phyloP scores from a whole-genome alignment of 2,329 filamentous ascomycete genomes.

The Clonostachys rosea region DNA sequence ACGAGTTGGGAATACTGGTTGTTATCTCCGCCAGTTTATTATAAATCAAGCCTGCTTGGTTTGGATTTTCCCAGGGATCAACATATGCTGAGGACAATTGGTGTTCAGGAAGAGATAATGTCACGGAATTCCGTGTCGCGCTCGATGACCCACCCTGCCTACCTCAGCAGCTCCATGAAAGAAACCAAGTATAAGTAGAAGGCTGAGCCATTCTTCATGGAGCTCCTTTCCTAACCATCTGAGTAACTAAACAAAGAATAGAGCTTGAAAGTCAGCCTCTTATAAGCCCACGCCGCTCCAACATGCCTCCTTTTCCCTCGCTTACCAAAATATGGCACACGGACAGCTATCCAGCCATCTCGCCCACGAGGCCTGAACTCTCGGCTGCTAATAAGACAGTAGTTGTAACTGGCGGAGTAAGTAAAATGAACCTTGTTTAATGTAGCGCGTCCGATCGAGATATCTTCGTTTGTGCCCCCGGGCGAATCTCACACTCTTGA shows the following conservation, averaged over 20 bases:
- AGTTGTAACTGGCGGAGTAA: slow-evolving; percentile 6
- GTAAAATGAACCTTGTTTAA: not conserved
- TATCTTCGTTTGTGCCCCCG: not conserved
- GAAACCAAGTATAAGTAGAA: too few species aligned
- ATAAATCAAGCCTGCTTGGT: not conserved
- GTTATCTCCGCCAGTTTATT: slow-evolving; percentile 2
- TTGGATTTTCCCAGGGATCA: too few species aligned
- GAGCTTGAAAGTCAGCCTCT: too few species aligned
- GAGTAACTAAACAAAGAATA: too few species aligned
- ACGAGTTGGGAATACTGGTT: slow-evolving; percentile 2
- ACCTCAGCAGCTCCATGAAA: too few species aligned
- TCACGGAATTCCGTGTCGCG: too few species aligned
- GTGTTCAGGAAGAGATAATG: too few species aligned
- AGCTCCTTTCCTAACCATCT: too few species aligned
- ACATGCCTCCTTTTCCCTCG: not conserved
- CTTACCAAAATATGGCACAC: slow-evolving; percentile 10
- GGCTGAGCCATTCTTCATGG: too few species aligned
- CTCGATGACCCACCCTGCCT: too few species aligned
- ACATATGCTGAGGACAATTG: too few species aligned
- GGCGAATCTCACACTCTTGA: not conserved
- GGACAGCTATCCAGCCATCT: slow-evolving; percentile 18
- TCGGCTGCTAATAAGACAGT: slow-evolving; percentile 16
- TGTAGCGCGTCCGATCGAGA: not conserved
- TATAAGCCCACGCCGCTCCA: too few species aligned
- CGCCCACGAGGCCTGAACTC: slow-evolving; percentile 19